Evolutionary conservation across 1,284 basidiomycete genomes (phyloP), one percentile per base, ranked within the genome.

Genomic region (Heterobasidion irregulare): DNA sequence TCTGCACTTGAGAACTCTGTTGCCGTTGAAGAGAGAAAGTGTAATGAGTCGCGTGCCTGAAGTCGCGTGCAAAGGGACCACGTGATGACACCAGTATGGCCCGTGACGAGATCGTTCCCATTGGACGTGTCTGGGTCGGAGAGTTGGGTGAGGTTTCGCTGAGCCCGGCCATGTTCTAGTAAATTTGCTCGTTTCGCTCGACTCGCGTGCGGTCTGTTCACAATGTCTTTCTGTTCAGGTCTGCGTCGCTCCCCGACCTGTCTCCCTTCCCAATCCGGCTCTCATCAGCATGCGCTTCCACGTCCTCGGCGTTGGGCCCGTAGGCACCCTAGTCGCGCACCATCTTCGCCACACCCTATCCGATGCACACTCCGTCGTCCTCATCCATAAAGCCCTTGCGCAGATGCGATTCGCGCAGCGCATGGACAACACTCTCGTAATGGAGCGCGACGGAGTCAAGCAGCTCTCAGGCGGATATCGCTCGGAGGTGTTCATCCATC

Each of bases 271-370:
- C 26, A 26, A 26, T 26, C 6, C 26, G 26, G 26, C 26, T 5
- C 26, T 26, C 26, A 49, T 13, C 56, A 60, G 64, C 59, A 90
- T 91, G 88, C 83, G 78, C 62, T 79, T 87, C 65, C 85, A 89
- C 73, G 68, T 89, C 61, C 76, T 89, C 59, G 87, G 91, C 63
- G 70, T 92, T 58, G 91, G 92, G 54, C 77, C 92, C 52, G 80
- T 95, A 61, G 94, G 94, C 57, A 82, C 83, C 33, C 82, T 96
- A 58, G 62, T 96, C 60, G 81, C 92, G 12, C 82, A 89, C 65
- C 81, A 94, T 67, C 78, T 95, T 50, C 83, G 89, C 43, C 74
- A 76, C 47, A 69, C 74, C 57, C 73, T 88, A 41, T 77, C 77
- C 33, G 66, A 65, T n/a, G 65, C 68, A 45, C 78, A 80, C 62